Evolutionary conservation across 495 filamentous ascomycete genomes (phyloP), one percentile per base, ranked within the genome.

Genomic region (Neurospora terricola): DNA sequence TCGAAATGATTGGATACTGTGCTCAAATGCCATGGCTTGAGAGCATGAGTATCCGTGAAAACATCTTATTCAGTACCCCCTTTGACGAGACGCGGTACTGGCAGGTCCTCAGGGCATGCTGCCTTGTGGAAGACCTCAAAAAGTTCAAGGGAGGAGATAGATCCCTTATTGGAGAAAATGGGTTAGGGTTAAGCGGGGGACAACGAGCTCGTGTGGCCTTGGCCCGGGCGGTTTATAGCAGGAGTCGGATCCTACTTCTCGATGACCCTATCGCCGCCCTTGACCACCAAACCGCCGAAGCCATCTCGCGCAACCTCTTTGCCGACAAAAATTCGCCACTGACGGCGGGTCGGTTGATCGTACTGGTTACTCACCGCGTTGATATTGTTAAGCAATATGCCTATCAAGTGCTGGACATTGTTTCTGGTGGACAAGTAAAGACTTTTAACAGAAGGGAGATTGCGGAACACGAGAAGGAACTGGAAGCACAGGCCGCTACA

Each of bases 231-330:
- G 91, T 99, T 1, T 99, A 99, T 79, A 93, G 96, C 76, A 88
- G 92, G 66, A 92, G 94, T 9, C 92, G 97, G 78, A 89, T 98
- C 72, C 92, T 98, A 75, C 84, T 99, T 5, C 86, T 98, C n/a
- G 96, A 99, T 78, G 96, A 99, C 79, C 91, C 94, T 72, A 87
- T 99, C 23, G 96, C 95, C 27, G 95, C 96, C 2, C 91, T 99
- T 39, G 96, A 99, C 80, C 92, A 95, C 76, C 87, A 91, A 36
- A 97, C 93, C 0, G 93, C 93, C 2, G 90, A 92, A 73, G 83
- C 80, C 5, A 91, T 97, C 69, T 85, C 93, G 38, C 83, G 84
- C 37, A 92, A 90, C 74, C 89, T 92, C 74, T 87, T 97, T 43
- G 80, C 79, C 1, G 70, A 77, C 21, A 76, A 76, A 21, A 77